Base-by-base conservation (phyloP, 257 asterid species). In the Petrea volubilis region DNA sequence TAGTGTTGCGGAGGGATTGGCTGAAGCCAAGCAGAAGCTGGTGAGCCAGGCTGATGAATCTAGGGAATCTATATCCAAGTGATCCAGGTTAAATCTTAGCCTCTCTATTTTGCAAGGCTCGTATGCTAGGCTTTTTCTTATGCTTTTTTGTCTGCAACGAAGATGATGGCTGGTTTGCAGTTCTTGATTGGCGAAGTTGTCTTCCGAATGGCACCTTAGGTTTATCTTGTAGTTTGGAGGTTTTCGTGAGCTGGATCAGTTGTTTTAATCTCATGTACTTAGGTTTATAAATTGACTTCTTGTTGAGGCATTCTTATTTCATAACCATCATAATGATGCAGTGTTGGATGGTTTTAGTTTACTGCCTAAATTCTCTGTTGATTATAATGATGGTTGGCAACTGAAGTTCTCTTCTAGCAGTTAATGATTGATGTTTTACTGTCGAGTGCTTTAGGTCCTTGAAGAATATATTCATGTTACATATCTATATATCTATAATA, bases 21-120 rank as follows among this genome's bases (percentile, higher is more conserved):
- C 20, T 20, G 81, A 80, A 4, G 86, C 70, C 74, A 87, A 77
- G 72, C 81, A 78, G 73, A 85, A 82, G 72, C 70, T 79, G 76
- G 67, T 83, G 70, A 71, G 74, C 40, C 67, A 72, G 58, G 61
- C 27, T 24, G 82, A 74, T 14, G 80, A 75, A 17, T 70, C 64
- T 18, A 76, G 74, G 41, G 81, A 75, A 41, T n/a, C 85, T 18
- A 44, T 60, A 3, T 77, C 82, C 24, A 77, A 84, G 77, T 84
- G 73, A 84, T 68, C 24, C 8, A 23, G 59, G 28, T 20, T 13
- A 20, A 6, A 6, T 15, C 10, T 43, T 61, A 18, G 57, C 21
- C 64, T 61, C 49, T 18, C 50, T 9, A 3, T 43, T 33, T 31
- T 7, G 7, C 50, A 31, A 40, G 68, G 8, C 51, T 20, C 47